A percentile compares a stretch with the other conserved stretches of the same genome.
Evolutionary conservation across 352 stramenopile genomes (phyloP).

Genomic region (Phytophthora palmivora): DNA sequence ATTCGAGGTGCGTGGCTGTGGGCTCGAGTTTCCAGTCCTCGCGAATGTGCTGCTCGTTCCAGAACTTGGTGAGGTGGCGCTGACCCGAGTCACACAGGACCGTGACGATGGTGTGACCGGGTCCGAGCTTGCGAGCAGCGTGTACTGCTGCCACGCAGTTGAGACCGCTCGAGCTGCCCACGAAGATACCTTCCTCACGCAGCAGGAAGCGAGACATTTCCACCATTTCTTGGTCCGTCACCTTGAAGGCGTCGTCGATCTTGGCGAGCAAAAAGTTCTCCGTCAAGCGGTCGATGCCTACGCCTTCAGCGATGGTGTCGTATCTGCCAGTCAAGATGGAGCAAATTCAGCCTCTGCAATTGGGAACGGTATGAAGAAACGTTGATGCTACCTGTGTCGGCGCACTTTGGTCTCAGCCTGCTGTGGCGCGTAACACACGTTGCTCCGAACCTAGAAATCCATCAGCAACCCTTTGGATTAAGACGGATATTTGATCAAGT

Average conservation of each 20-base stretch:
- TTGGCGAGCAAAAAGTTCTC: constrained; percentile 94
- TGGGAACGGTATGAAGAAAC: background rate
- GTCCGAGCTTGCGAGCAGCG: constrained; percentile 73
- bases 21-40: constrained; percentile 72
- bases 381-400: constrained; percentile 76
- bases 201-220: constrained; percentile 98
- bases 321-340: constrained; percentile 72
- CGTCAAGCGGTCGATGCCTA: constrained; percentile 98
- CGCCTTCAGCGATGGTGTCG: constrained; percentile 97
- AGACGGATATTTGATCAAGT: background rate
- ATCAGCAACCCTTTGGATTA: constrained; percentile 6
- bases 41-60: constrained; percentile 79
- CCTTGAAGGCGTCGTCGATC: constrained; percentile 89
- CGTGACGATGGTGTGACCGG: constrained; percentile 86
- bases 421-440: constrained; percentile 95
- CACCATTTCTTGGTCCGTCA: constrained; percentile 96
- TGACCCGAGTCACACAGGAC: constrained; percentile 91
- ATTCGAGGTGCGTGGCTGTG: constrained; percentile 65
- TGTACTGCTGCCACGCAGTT: constrained; percentile 89
- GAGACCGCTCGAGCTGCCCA: constrained; percentile 89
- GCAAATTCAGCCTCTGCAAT: constrained; percentile 1
- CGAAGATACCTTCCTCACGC: constrained; percentile 96
- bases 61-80: constrained; percentile 91
- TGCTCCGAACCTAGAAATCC: constrained; percentile 79
- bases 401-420: constrained; percentile 93